Evolutionary conservation across 2,329 filamentous ascomycete species (phyloP), one percentile per base, ranked within the genome.

Genomic region (Xylaria sp.): DNA sequence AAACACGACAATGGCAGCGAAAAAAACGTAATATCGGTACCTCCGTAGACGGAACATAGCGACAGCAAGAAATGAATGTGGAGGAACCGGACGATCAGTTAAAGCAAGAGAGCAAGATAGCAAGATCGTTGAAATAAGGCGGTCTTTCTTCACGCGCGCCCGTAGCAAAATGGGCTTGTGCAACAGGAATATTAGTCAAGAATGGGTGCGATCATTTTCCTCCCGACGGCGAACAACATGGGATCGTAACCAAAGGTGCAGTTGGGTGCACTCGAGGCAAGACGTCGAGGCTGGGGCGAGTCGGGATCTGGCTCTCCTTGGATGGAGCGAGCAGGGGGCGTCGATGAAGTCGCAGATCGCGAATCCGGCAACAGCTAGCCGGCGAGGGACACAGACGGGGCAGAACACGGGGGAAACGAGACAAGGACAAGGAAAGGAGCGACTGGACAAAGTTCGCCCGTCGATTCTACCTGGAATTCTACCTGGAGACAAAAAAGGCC

Each of bases 1-100:
- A 61, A 76, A 72, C 5, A 76, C 71, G 38, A 75, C 59, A 22
- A 75, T 64, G 33, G 73, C 71, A 27, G 75, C 72, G 33, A 73
- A 73, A 36, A 76, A 72, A 44, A 73, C 71, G 55, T 74, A 76
- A 60, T 75, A 75, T 45, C 75, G 74, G 45, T 75, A 76, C 72
- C 73, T 73, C 31, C 75, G 73, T 66, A 76, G 25, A 59, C 72
- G 75, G 29, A 74, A 66, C 75, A 76, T 76, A 45, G 54, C 67
- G 61, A 56, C 54, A 53, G 50, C 61, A 29, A 25, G 29, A 33
- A 42, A 31, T 25, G 27, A 27, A 31, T 15, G 49, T 50, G 38
- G 44, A 31, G 31, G 20, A 50, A 45, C n/a, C n/a, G 42, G 42
- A 27, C 25, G 39, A 45, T 65, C 47, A 45, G 45, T 39, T 51